Conservation (phyloP, 176 grass and related monocot species). For the Eleusine indica region DNA sequence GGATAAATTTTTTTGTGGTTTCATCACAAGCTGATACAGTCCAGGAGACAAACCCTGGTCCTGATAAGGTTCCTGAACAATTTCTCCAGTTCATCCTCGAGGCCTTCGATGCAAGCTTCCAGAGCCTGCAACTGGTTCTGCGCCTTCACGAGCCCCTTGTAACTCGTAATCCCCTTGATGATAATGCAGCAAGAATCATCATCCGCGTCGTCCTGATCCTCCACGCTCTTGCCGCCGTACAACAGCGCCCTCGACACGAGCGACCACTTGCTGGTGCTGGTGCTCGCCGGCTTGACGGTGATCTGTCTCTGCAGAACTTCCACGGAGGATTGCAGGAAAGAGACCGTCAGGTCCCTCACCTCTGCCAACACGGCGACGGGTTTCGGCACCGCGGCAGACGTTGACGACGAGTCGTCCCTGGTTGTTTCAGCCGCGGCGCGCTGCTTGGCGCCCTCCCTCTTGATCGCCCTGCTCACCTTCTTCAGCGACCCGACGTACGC, state of each 20-base stretch:
- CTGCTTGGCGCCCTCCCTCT: neutral
- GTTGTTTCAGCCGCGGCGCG: neutral
- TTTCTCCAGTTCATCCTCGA: slow-evolving; percentile 8
- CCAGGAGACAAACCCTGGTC: slow-evolving; percentile 3
- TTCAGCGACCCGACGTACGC: neutral
- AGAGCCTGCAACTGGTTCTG: neutral
- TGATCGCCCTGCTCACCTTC: neutral
- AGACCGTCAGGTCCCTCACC: neutral
- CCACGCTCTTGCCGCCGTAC: neutral
- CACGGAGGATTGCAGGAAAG: neutral
- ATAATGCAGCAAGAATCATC: neutral
- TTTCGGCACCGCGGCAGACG: neutral
- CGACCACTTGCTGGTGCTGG: neutral
- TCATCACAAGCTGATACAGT: slow-evolving; percentile 23
- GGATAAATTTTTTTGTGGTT: too few relatives aligned
- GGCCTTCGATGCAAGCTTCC: slow-evolving; percentile 5
- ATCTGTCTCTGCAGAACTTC: neutral
- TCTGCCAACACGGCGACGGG: neutral
- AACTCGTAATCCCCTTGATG: neutral
- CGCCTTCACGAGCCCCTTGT: neutral
- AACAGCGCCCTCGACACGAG: neutral
- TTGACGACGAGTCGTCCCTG: neutral
- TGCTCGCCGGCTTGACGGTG: neutral
- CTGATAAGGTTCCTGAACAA: slow-evolving; percentile 30
- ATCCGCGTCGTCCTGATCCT: neutral